Conservation (phyloP, 2,329 filamentous ascomycete genomes). For the Fusarium ambrosium region DNA sequence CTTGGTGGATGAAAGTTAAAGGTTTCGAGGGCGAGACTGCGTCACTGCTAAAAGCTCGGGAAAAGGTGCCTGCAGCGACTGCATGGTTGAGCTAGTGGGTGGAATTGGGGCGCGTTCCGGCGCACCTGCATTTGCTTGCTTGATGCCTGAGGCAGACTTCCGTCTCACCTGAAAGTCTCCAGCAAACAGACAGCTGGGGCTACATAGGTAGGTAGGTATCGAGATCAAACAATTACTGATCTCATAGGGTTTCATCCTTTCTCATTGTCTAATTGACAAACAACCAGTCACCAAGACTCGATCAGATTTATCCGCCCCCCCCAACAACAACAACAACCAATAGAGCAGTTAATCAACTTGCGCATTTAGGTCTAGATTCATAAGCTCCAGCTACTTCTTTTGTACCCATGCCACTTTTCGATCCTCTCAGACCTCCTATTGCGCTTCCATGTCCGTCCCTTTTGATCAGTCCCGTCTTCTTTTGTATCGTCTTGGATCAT, state of each 20-base stretch:
- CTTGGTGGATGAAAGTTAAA: conserved; percentile 25
- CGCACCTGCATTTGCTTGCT: conserved; percentile 8
- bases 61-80: conserved; percentile 28
- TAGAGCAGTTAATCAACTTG: conserved; percentile 34
- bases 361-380: conserved; percentile 38
- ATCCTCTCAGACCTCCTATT: conserved; percentile 20
- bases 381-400: conserved; percentile 13
- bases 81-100: conserved; percentile 34
- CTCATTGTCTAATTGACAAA: not conserved
- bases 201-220: not conserved
- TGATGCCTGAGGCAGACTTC: conserved; percentile 40
- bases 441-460: conserved; percentile 32
- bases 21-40: conserved; percentile 32
- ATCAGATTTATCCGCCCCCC: not conserved
- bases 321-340: not conserved
- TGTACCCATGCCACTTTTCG: conserved; percentile 18
- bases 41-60: conserved; percentile 43
- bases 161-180: not conserved
- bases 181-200: not conserved
- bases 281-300: not conserved
- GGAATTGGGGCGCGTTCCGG: conserved; percentile 23
- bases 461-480: conserved; percentile 37
- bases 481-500: conserved; percentile 42
- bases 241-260: not conserved
- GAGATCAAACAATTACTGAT: not conserved